Conservation (phyloP, 2,329 filamentous ascomycete species). For the Corynespora cassiicola region DNA sequence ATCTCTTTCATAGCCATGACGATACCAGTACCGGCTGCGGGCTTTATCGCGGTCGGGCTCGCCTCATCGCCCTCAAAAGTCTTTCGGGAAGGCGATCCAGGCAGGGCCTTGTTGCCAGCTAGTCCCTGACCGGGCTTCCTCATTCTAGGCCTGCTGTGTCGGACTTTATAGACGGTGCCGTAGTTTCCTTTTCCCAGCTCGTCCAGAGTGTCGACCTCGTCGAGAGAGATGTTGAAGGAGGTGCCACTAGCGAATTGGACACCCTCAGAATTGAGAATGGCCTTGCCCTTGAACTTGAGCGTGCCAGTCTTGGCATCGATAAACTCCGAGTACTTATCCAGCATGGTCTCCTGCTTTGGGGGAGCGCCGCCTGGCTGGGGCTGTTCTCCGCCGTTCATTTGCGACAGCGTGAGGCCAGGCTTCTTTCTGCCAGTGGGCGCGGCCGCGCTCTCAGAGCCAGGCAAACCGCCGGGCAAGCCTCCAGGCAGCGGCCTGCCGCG, state of each 20-base stretch:
- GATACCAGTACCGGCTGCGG: constrained; percentile 68
- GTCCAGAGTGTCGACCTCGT: constrained; percentile 91
- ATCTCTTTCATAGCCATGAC: constrained; percentile 99
- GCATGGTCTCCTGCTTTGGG: constrained; percentile 49
- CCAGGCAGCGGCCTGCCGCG: constrained; percentile 69
- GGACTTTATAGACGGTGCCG: constrained; percentile 95
- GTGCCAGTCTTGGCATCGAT: constrained; percentile 92
- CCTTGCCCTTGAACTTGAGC: constrained; percentile 91
- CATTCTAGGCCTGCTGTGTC: constrained; percentile 76
- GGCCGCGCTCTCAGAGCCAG: constrained; percentile 47
- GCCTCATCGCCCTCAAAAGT: constrained; percentile 37
- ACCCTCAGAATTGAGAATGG: constrained; percentile 84
- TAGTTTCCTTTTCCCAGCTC: constrained; percentile 98
- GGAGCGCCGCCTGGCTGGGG: constrained; percentile 24
- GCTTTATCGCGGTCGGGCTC: constrained; percentile 42
- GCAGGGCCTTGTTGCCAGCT: constrained; percentile 61
- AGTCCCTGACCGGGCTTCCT: constrained; percentile 66
- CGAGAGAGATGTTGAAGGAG: constrained; percentile 91
- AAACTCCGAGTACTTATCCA: constrained; percentile 78
- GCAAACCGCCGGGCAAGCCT: constrained; percentile 52
- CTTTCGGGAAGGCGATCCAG: constrained; percentile 42
- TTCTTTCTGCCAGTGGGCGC: constrained; percentile 46
- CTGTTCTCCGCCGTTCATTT: constrained; percentile 50
- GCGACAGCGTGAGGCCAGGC: constrained; percentile 51
- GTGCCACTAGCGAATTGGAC: constrained; percentile 92